Evolutionary conservation across 768 basidiomycete species (phyloP).

Genomic region (Boletus huronensis): DNA sequence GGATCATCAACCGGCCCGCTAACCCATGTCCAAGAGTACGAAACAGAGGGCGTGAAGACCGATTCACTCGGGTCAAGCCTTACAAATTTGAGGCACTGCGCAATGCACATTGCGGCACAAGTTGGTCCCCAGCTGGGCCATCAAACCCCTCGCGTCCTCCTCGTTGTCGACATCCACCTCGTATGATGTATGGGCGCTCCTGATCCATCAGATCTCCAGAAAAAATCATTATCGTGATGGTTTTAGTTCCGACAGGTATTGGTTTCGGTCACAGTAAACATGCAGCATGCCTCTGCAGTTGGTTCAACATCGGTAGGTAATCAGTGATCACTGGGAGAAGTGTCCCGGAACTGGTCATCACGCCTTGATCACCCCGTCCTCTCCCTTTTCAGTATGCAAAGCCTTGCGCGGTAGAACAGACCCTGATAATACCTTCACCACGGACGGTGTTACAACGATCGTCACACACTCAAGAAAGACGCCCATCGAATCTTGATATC

Average conservation of each 20-base stretch:
- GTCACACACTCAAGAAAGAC: neutral
- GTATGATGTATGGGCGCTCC: conserved; percentile 4
- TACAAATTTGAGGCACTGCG: too few relatives aligned
- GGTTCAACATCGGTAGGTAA: neutral
- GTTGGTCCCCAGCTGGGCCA: too few relatives aligned
- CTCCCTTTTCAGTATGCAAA: neutral
- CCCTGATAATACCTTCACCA: neutral
- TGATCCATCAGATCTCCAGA: neutral
- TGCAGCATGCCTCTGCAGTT: neutral
- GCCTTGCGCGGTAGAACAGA: neutral
- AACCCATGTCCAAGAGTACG: neutral
- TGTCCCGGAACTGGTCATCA: neutral
- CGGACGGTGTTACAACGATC: neutral
- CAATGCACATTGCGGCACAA: too few relatives aligned
- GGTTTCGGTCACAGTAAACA: neutral
- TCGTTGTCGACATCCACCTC: conserved; percentile 1
- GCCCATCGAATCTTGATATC: conserved; percentile 8
- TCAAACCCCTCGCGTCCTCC: conserved; percentile 7
- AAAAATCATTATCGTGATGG: neutral
- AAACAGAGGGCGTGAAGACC: neutral
- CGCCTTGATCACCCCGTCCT: too few relatives aligned
- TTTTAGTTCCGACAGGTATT: neutral
- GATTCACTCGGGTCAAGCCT: neutral
- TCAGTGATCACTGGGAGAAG: neutral
- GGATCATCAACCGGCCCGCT: too few relatives aligned